These are phyloP conservation scores for Colletotrichum tamarilloi DNA, from an alignment of 2,329 filamentous ascomycete genomes.

Conservation along the genomic window DNA sequence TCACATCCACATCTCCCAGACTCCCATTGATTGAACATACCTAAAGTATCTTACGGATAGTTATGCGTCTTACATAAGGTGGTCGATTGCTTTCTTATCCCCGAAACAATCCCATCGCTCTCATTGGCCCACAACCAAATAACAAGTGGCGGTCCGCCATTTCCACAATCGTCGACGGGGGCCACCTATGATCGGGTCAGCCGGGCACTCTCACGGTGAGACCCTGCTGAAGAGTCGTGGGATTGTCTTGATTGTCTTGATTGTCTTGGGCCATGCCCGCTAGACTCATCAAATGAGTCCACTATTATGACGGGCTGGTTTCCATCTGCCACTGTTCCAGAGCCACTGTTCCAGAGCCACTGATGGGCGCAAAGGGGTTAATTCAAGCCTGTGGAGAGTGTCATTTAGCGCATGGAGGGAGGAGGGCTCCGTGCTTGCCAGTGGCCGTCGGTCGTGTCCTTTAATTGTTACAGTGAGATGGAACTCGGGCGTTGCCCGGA, in stretches of 20 bases:
- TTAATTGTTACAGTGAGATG: background rate
- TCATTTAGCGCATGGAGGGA: background rate
- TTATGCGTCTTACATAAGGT: slow-evolving; percentile 21
- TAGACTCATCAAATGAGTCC: background rate
- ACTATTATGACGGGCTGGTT: slow-evolving; percentile 25
- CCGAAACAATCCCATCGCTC: background rate
- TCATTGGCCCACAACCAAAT: slow-evolving; percentile 2
- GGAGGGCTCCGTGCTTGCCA: background rate
- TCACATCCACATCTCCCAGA: no score
- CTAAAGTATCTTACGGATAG: no score
- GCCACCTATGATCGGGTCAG: slow-evolving; percentile 25
- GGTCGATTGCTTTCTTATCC: background rate
- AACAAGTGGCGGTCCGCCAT: background rate
- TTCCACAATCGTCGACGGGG: background rate
- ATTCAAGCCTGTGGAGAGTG: background rate
- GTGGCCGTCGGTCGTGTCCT: background rate
- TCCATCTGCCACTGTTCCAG: background rate
- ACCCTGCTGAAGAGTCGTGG: slow-evolving; percentile 19
- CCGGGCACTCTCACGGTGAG: slow-evolving; percentile 29
- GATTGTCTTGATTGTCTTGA: slow-evolving; percentile 10
- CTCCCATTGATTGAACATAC: no score
- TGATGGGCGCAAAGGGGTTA: background rate
- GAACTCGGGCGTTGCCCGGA: background rate
- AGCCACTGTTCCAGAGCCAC: slow-evolving; percentile 6
- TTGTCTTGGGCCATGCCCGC: slow-evolving; percentile 12